Evolutionary conservation across 106 monocot species (phyloP).

Genomic region (Platanthera guangdongensis): DNA sequence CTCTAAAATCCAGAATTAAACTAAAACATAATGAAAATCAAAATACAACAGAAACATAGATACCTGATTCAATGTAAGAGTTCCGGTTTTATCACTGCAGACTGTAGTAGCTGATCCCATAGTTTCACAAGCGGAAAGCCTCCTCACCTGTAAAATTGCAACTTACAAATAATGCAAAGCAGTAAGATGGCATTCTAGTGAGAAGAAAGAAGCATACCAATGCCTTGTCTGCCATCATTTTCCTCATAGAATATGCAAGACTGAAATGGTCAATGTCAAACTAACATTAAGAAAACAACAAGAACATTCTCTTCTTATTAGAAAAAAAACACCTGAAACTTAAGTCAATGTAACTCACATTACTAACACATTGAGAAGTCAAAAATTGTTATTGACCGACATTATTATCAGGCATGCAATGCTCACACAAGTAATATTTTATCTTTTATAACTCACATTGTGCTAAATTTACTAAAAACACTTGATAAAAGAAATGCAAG

Average conservation of each 20-base stretch:
- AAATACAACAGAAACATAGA: slow-evolving; percentile 7
- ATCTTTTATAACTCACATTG: no score
- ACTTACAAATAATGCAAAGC: not conserved
- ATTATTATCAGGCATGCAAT: no score
- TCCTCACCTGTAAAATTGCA: slow-evolving; percentile 46
- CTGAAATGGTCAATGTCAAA: slow-evolving; percentile 5
- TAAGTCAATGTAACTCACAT: slow-evolving; percentile 19
- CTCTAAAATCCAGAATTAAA: not conserved
- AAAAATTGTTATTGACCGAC: no score
- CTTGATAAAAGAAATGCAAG: no score
- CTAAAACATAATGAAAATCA: not conserved
- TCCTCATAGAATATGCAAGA: slow-evolving; percentile 20
- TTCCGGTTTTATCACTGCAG: slow-evolving; percentile 97
- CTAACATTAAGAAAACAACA: not conserved
- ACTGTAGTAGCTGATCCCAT: slow-evolving; percentile 99
- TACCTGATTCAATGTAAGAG: slow-evolving; percentile 84
- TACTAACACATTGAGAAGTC: no score
- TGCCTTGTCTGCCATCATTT: slow-evolving; percentile 23
- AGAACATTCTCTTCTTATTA: not conserved
- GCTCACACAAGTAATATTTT: no score
- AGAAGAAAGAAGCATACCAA: slow-evolving; percentile 1
- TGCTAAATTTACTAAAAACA: no score
- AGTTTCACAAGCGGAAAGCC: slow-evolving; percentile 98
- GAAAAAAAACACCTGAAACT: not conserved
- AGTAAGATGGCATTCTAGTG: not conserved